phyloP scores from a whole-genome alignment of 2,329 filamentous ascomycete genomes.

The Fusarium torreyae region DNA sequence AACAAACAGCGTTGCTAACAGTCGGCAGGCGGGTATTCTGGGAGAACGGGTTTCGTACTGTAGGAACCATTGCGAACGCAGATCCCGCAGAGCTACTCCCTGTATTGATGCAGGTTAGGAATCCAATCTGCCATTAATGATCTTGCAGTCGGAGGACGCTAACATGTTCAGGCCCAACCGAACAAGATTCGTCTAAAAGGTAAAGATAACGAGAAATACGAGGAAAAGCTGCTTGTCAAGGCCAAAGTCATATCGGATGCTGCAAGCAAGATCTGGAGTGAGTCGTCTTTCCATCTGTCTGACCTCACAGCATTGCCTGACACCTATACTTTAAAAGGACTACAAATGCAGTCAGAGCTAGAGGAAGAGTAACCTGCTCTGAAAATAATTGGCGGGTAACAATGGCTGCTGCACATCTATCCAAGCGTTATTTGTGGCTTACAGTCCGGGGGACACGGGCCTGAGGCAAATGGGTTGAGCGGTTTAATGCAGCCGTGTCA shows the following conservation, averaged over 20 bases:
- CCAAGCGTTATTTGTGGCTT: not conserved
- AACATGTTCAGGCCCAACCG: slow-evolving; percentile 70
- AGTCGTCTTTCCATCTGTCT: slow-evolving; percentile 48
- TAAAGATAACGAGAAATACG: slow-evolving; percentile 70
- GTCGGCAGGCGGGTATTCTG: slow-evolving; percentile 71
- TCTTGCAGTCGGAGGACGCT: not conserved
- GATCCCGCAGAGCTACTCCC: slow-evolving; percentile 77
- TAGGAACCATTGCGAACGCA: slow-evolving; percentile 78
- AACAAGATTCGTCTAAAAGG: slow-evolving; percentile 72
- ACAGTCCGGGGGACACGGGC: slow-evolving; percentile 9
- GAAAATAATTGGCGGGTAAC: not conserved
- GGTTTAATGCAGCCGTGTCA: slow-evolving; percentile 22
- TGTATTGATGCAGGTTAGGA: slow-evolving; percentile 76
- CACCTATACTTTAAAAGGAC: slow-evolving; percentile 54
- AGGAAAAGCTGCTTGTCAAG: slow-evolving; percentile 75
- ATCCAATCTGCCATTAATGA: slow-evolving; percentile 6
- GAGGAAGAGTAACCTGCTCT: slow-evolving; percentile 58
- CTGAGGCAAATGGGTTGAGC: slow-evolving; percentile 26
- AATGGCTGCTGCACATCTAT: not conserved
- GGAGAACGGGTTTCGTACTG: slow-evolving; percentile 80
- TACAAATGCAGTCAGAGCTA: slow-evolving; percentile 67
- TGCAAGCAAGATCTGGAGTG: slow-evolving; percentile 79
- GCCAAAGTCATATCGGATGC: slow-evolving; percentile 78
- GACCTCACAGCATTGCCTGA: slow-evolving; percentile 29
- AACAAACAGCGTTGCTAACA: slow-evolving; percentile 14